These are phyloP conservation scores for Grammothele lineata DNA, from an alignment of 768 basidiomycete genomes.

Conservation along the genomic window DNA sequence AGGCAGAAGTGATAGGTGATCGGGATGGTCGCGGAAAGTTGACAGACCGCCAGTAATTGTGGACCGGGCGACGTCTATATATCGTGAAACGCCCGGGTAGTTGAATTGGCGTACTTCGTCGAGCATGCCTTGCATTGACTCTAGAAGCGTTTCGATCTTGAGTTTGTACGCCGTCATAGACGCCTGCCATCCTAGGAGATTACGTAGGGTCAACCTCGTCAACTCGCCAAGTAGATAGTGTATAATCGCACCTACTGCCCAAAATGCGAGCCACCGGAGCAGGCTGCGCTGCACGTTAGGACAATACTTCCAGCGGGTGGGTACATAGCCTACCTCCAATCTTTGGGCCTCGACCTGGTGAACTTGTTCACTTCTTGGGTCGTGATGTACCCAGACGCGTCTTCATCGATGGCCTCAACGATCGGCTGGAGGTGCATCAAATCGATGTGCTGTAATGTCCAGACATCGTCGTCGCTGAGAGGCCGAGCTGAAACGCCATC, in stretches of 20 bases:
- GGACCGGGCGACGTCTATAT: background rate
- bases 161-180: slow-evolving; percentile 8
- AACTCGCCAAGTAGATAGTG: too few species aligned
- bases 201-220: too few species aligned
- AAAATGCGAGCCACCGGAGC: slow-evolving; percentile 29
- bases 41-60: background rate
- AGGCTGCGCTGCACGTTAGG: slow-evolving; percentile 16
- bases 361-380: slow-evolving; percentile 31
- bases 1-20: slow-evolving; percentile 4
- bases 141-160: slow-evolving; percentile 12
- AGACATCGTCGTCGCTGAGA: slow-evolving; percentile 20
- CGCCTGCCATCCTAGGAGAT: slow-evolving; percentile 17
- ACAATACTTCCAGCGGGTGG: background rate
- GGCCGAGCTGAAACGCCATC: background rate
- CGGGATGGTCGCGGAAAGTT: background rate
- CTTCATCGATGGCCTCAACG: slow-evolving; percentile 36
- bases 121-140: background rate
- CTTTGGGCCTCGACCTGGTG: slow-evolving; percentile 24
- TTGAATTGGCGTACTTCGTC: background rate
- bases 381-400: slow-evolving; percentile 32
- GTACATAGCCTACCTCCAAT: slow-evolving; percentile 29
- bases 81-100: too few species aligned
- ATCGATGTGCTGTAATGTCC: slow-evolving; percentile 31
- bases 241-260: slow-evolving; percentile 29
- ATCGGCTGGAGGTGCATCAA: slow-evolving; percentile 28